These are phyloP conservation scores for Penicillium hesseltinei DNA, from an alignment of 2,329 filamentous ascomycete species.

Conservation along the genomic window DNA sequence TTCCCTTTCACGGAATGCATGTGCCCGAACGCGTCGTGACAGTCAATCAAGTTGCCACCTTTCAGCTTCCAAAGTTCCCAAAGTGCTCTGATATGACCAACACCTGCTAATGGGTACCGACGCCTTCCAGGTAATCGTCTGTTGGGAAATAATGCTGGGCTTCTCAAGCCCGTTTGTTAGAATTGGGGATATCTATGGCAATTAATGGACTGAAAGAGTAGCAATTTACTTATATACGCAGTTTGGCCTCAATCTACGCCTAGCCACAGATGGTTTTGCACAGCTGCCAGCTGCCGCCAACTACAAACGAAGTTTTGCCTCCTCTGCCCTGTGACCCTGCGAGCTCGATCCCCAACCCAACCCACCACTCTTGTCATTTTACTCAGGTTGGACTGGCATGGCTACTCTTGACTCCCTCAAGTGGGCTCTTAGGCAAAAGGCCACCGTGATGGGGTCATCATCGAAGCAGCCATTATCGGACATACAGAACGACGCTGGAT, in stretches of 20 bases:
- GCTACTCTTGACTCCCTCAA: constrained; percentile 49
- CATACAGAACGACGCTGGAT: constrained; percentile 51
- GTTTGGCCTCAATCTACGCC: neutral
- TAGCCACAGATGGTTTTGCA: neutral
- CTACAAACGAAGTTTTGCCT: neutral
- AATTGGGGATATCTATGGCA: neutral
- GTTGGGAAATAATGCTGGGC: no score
- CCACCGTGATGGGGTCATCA: neutral
- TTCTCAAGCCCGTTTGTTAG: neutral
- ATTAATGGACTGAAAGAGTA: neutral
- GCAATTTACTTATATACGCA: neutral
- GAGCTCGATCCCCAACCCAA: neutral
- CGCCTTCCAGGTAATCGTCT: no score
- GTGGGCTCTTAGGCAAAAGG: constrained; percentile 25
- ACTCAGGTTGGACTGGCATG: constrained; percentile 31
- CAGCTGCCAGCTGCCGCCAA: neutral
- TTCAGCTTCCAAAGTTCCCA: no score
- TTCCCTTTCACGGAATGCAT: no score
- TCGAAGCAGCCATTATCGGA: constrained; percentile 30
- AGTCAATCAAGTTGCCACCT: no score
- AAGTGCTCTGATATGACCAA: no score
- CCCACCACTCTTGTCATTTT: neutral
- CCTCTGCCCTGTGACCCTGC: no score
- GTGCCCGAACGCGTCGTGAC: no score
- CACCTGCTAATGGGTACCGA: no score